Evolutionary conservation across 2,329 filamentous ascomycete species (phyloP).

Genomic region (Fusarium sarcochroum): DNA sequence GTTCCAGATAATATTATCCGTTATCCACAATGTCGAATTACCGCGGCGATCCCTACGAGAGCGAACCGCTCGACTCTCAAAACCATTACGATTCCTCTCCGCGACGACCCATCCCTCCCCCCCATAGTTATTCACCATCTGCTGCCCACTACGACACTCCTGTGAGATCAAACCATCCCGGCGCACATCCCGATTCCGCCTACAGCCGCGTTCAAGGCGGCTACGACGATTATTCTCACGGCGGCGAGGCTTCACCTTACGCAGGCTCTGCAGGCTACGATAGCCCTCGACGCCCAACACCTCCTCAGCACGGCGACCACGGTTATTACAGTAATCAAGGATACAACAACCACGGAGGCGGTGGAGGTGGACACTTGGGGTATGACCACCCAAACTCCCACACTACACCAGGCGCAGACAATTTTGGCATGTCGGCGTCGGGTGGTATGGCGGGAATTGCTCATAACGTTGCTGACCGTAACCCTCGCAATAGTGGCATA

Average conservation of each 20-base stretch:
- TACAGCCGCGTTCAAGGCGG: conserved; percentile 37
- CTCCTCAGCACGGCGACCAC: conserved; percentile 40
- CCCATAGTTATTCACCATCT: conserved; percentile 43
- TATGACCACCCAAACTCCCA: conserved; percentile 45
- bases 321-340: conserved; percentile 34
- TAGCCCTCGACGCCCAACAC: conserved; percentile 40
- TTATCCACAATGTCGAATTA: conserved; percentile 53
- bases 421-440: conserved; percentile 72
- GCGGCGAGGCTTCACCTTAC: conserved; percentile 37
- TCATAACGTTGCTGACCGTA: conserved; percentile 74
- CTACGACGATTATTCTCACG: conserved; percentile 40
- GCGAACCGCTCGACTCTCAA: conserved; percentile 53
- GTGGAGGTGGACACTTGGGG: conserved; percentile 44
- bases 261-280: conserved; percentile 42
- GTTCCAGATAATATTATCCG: conserved; percentile 25
- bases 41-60: conserved; percentile 53
- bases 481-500: conserved; percentile 74
- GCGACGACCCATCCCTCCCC: conserved; percentile 38
- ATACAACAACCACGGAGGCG: conserved; percentile 38
- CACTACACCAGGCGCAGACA: conserved; percentile 74
- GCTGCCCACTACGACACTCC: conserved; percentile 49
- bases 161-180: conserved; percentile 39
- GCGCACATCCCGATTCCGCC: conserved; percentile 46
- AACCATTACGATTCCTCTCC: conserved; percentile 44
- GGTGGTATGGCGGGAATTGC: conserved; percentile 79